Evolutionary conservation across 495 filamentous ascomycete species (phyloP).

Genomic region (Podospora didyma): DNA sequence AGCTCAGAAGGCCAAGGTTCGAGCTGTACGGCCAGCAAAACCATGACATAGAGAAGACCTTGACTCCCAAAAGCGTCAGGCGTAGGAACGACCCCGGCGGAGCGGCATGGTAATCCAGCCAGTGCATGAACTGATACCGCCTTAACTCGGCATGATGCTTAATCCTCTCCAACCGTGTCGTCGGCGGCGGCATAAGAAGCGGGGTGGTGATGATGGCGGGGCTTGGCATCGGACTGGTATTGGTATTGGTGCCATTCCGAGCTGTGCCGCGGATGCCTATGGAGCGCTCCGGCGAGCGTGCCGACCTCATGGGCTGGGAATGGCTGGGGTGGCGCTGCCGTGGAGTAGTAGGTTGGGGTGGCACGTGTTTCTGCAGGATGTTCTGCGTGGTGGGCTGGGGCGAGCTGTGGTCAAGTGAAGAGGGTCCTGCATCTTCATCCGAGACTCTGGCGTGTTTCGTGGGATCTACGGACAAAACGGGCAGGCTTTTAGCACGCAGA

Average conservation of each 20-base stretch:
- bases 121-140: conserved; percentile 22
- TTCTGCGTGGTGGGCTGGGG: conserved; percentile 23
- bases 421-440: conserved; percentile 28
- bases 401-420: conserved; percentile 18
- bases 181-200: conserved; percentile 58
- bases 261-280: conserved; percentile 12
- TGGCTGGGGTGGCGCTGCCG: conserved; percentile 24
- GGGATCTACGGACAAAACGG: conserved; percentile 24
- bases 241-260: conserved; percentile 14
- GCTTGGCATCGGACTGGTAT: conserved; percentile 23
- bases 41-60: conserved; percentile 37
- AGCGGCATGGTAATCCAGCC: conserved; percentile 18
- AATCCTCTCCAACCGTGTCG: conserved; percentile 33
- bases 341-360: conserved; percentile 18
- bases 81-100: conserved; percentile 25
- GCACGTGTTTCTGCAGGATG: conserved; percentile 27
- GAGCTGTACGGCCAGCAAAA: conserved; percentile 44
- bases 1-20: conserved; percentile 27
- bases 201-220: conserved; percentile 35
- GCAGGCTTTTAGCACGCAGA: no score
- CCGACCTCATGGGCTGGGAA: conserved; percentile 26
- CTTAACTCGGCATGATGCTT: conserved; percentile 29
- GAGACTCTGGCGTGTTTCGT: conserved; percentile 32
- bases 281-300: conserved; percentile 27
- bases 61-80: conserved; percentile 33